Percentiles rank a stretch among this genome's conserved stretches.
Conservation (phyloP, 352 stramenopile species). For the Pythium pyrilobum region DNA sequence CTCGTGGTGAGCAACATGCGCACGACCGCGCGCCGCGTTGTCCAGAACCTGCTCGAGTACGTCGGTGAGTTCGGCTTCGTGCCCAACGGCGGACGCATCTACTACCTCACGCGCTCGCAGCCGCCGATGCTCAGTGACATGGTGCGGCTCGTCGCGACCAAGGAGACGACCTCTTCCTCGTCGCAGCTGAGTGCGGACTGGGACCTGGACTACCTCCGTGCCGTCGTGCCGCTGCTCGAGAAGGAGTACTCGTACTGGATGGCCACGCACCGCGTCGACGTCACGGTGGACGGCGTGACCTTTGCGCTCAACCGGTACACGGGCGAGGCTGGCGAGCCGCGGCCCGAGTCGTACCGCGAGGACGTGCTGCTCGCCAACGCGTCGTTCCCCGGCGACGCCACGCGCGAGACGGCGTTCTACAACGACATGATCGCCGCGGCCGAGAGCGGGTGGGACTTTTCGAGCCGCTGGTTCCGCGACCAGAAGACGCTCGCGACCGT, state of each 20-base stretch:
- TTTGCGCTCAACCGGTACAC: slow-evolving; percentile 36
- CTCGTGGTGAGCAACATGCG: slow-evolving; percentile 46
- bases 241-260: slow-evolving; percentile 45
- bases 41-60: slow-evolving; percentile 53
- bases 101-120: slow-evolving; percentile 58
- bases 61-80: slow-evolving; percentile 42
- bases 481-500: slow-evolving; percentile 19
- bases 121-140: slow-evolving; percentile 51
- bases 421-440: slow-evolving; percentile 31
- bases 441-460: slow-evolving; percentile 60
- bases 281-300: slow-evolving; percentile 7
- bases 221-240: slow-evolving; percentile 22
- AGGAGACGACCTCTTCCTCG: not conserved
- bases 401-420: slow-evolving; percentile 12
- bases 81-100: slow-evolving; percentile 59
- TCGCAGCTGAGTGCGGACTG: too few species aligned
- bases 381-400: not conserved
- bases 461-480: slow-evolving; percentile 34
- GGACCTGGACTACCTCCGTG: slow-evolving; percentile 21
- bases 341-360: slow-evolving; percentile 53
- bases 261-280: slow-evolving; percentile 10
- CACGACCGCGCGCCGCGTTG: slow-evolving; percentile 30
- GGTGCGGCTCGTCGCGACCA: slow-evolving; percentile 19
- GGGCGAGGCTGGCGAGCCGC: slow-evolving; percentile 12
- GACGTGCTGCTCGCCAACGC: slow-evolving; percentile 23